Evolutionary conservation across 306 rosid species (phyloP).

Genomic region (Glycine tomentella): DNA sequence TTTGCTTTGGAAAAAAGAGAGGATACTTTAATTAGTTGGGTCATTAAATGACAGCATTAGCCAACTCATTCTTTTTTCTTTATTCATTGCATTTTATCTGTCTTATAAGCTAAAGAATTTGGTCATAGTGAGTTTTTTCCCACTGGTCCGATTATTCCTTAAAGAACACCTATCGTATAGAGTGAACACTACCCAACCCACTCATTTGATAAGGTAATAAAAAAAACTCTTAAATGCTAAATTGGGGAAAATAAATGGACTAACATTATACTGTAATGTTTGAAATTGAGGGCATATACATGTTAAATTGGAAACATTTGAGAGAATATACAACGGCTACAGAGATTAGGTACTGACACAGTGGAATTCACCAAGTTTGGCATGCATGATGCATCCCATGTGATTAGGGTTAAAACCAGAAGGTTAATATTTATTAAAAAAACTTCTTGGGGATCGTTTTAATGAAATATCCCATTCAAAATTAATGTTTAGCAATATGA

Average conservation of each 20-base stretch:
- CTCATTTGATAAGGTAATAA: constrained; percentile 17
- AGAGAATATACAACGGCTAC: not conserved
- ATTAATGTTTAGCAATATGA: too few relatives aligned
- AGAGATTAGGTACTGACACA: not conserved
- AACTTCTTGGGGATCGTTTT: not conserved
- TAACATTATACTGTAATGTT: not conserved
- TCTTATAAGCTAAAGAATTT: constrained; percentile 42
- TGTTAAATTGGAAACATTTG: constrained; percentile 8
- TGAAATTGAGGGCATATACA: constrained; percentile 3
- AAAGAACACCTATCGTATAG: constrained; percentile 40
- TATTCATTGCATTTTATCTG: constrained; percentile 47
- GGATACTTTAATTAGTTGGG: constrained; percentile 44
- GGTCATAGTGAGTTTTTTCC: constrained; percentile 30
- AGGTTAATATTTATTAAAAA: not conserved
- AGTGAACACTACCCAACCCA: constrained; percentile 8
- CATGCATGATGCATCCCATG: not conserved
- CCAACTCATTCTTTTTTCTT: constrained; percentile 45
- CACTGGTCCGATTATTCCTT: constrained; percentile 48
- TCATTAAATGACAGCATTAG: constrained; percentile 44
- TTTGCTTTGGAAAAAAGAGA: constrained; percentile 53
- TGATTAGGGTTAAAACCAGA: not conserved
- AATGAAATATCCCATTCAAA: not conserved
- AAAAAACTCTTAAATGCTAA: constrained; percentile 1
- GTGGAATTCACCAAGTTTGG: constrained; percentile 10
- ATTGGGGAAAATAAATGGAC: constrained; percentile 1